phyloP scores from a whole-genome alignment of 2,329 filamentous ascomycete species.

The Penicillium rolfsii region DNA sequence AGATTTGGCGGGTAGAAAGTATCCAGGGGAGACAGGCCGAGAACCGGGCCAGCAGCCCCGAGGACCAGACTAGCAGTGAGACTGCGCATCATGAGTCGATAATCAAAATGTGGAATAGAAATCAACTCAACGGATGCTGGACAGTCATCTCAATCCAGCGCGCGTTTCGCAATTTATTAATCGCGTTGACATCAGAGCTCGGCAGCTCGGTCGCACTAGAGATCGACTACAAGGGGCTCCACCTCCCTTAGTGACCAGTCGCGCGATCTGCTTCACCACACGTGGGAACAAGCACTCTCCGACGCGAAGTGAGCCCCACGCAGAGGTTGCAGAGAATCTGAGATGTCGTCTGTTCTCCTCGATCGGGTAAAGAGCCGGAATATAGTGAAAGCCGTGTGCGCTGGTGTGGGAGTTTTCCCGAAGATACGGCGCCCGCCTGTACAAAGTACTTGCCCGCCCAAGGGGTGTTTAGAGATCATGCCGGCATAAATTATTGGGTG shows the following conservation, averaged over 20 bases:
- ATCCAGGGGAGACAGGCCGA: conserved; percentile 22
- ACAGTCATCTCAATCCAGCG: background rate
- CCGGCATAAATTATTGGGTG: background rate
- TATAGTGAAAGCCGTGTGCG: background rate
- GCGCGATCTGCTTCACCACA: conserved; percentile 14
- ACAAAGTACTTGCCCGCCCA: background rate
- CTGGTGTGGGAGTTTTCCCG: background rate
- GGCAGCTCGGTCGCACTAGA: conserved; percentile 10
- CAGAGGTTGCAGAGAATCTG: background rate
- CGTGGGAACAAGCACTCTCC: conserved; percentile 17
- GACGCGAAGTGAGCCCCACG: background rate
- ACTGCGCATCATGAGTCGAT: conserved; percentile 16
- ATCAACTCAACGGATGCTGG: conserved; percentile 1
- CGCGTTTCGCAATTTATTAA: conserved; percentile 6
- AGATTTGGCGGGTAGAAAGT: conserved; percentile 43
- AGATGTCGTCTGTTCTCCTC: background rate
- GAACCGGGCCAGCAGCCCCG: conserved; percentile 10
- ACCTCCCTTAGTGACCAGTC: conserved; percentile 17
- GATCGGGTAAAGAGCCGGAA: background rate
- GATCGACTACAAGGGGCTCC: background rate
- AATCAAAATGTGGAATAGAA: background rate
- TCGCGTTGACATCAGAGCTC: conserved; percentile 4
- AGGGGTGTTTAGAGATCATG: background rate
- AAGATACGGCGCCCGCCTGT: background rate
- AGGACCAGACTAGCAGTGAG: conserved; percentile 10